Evolutionary conservation across 2,329 filamentous ascomycete genomes (phyloP).

Genomic region (Cercospora sp.): DNA sequence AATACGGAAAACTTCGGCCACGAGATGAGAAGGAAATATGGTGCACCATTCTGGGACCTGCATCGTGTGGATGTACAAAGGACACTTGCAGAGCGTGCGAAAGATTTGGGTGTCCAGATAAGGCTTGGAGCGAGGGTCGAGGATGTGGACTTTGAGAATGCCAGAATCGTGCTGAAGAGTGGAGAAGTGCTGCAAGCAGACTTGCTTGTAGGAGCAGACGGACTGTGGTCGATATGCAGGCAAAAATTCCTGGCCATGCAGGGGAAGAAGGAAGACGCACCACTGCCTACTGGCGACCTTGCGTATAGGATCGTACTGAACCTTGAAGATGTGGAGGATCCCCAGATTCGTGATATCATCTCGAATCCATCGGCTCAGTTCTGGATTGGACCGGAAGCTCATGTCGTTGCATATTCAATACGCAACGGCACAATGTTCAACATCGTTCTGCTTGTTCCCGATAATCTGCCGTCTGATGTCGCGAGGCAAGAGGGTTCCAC

Average conservation of each 20-base stretch:
- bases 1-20: slow-evolving; percentile 54
- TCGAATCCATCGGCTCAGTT: slow-evolving; percentile 56
- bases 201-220: slow-evolving; percentile 64
- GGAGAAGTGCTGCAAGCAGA: slow-evolving; percentile 52
- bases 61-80: slow-evolving; percentile 64
- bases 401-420: slow-evolving; percentile 64
- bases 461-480: slow-evolving; percentile 59
- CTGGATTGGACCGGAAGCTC: slow-evolving; percentile 64
- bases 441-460: slow-evolving; percentile 65
- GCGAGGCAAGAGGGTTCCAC: slow-evolving; percentile 55
- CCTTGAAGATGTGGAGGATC: slow-evolving; percentile 54
- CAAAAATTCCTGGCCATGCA: slow-evolving; percentile 49
- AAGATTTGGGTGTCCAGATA: slow-evolving; percentile 55
- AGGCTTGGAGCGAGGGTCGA: slow-evolving; percentile 52
- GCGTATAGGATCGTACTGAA: slow-evolving; percentile 63
- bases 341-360: slow-evolving; percentile 55
- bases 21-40: slow-evolving; percentile 57
- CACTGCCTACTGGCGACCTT: slow-evolving; percentile 62
- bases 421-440: slow-evolving; percentile 62
- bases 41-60: slow-evolving; percentile 59
- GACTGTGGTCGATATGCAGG: slow-evolving; percentile 62
- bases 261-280: slow-evolving; percentile 43
- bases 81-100: slow-evolving; percentile 54
- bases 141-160: slow-evolving; percentile 51
- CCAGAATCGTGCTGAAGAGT: slow-evolving; percentile 44